Evolutionary conservation across 257 asterid genomes (phyloP).

Genomic region (Osmanthus fragrans): DNA sequence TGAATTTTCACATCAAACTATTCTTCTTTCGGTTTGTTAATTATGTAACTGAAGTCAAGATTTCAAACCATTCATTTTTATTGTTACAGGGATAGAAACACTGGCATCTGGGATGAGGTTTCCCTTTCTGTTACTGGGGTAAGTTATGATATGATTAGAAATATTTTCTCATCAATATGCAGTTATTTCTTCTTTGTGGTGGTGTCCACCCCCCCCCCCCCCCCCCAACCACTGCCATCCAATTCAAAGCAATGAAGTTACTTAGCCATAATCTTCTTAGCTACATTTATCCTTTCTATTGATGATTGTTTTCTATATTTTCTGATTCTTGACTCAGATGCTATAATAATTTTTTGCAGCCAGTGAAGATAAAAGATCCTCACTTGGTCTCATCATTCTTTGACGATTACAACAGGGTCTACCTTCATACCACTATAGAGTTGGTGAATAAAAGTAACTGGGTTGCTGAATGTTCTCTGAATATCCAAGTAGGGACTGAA

Average conservation of each 20-base stretch:
- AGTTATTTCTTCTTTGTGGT: neutral
- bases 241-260: neutral
- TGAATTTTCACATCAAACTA: neutral
- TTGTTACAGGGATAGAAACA: constrained; percentile 85
- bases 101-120: constrained; percentile 99
- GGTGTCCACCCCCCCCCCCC: neutral
- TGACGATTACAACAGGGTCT: constrained; percentile 62
- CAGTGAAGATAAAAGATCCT: constrained; percentile 93
- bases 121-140: constrained; percentile 92
- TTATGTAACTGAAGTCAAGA: constrained; percentile 16
- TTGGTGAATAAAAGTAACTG: constrained; percentile 65
- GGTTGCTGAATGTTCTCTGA: constrained; percentile 71
- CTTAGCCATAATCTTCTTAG: neutral
- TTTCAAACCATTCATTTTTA: constrained; percentile 17
- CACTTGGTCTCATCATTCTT: constrained; percentile 87
- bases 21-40: constrained; percentile 4
- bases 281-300: neutral
- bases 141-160: constrained; percentile 35
- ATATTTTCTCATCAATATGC: constrained; percentile 9
- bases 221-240: neutral
- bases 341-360: constrained; percentile 56
- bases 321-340: constrained; percentile 34
- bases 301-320: constrained; percentile 1
- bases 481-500: constrained; percentile 86
- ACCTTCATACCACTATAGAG: constrained; percentile 74